These are phyloP conservation scores for Claviceps sp. DNA, from an alignment of 2,329 filamentous ascomycete genomes.

Conservation along the genomic window DNA sequence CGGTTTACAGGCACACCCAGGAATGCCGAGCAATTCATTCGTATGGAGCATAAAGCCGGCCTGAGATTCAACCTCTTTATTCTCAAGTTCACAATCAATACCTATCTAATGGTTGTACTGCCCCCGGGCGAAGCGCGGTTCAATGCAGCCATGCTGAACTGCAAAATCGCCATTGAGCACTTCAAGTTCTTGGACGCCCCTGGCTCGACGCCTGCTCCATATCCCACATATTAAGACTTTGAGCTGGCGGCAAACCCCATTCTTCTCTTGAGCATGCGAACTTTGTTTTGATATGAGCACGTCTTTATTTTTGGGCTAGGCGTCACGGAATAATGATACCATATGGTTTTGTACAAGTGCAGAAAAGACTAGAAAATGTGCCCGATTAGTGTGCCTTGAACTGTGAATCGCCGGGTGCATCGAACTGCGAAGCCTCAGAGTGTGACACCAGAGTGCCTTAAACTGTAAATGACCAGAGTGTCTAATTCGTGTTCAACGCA, in stretches of 20 bases:
- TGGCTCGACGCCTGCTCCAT: slow-evolving; percentile 15
- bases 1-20: slow-evolving; percentile 71
- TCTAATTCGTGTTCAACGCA: too few relatives aligned
- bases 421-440: too few relatives aligned
- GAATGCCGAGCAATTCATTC: slow-evolving; percentile 66
- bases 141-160: slow-evolving; percentile 83
- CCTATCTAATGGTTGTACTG: slow-evolving; percentile 84
- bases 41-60: slow-evolving; percentile 68
- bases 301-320: neutral
- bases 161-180: slow-evolving; percentile 69
- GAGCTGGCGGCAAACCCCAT: neutral
- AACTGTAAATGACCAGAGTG: too few relatives aligned
- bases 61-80: slow-evolving; percentile 84
- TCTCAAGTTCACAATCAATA: slow-evolving; percentile 92
- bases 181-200: slow-evolving; percentile 56
- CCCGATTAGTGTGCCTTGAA: too few relatives aligned
- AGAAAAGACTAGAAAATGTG: neutral
- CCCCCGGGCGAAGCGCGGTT: slow-evolving; percentile 85
- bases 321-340: slow-evolving; percentile 4
- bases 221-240: slow-evolving; percentile 8
- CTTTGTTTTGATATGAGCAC: neutral
- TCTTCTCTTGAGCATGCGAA: neutral
- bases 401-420: too few relatives aligned
- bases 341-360: neutral
- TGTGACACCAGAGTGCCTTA: too few relatives aligned